Base-by-base conservation (phyloP, 495 filamentous ascomycete genomes). In the Penicillium roqueforti region DNA sequence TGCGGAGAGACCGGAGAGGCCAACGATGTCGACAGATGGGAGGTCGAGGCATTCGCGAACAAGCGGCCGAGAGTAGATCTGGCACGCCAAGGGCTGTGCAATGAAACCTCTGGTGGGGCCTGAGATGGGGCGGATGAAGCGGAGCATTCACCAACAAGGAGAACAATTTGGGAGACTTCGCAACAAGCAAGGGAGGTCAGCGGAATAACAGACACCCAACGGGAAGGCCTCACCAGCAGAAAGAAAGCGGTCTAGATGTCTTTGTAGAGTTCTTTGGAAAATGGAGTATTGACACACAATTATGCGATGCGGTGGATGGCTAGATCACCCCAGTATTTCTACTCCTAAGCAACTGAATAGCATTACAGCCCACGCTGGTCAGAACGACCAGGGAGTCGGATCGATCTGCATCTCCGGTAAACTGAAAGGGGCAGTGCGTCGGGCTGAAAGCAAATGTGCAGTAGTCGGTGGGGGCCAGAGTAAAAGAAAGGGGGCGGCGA, bases 381-480 rank as follows among this genome's bases (percentile, higher is more conserved):
- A 38, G 47, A 38, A 40, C 37, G n/a, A 19, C 0, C 48, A n/a
- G 0, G 23, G 20, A 0, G 25, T 26, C n/a, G 47, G 48, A 51
- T 52, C n/a, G 42, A 51, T 45, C 56, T 39, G 36, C 47, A 52
- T 59, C 47, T 59, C 48, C 29, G 44, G 47, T 20, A 39, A 59
- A 59, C 55, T 55, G 34, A 57, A 55, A 54, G 53, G 57, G 57
- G 53, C 43, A 45, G 43, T 53, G 48, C 47, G 29, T 54, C 38
- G 32, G 22, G 44, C 32, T 31, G 45, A 18, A 28, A 45, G 44
- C 38, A 14, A 59, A 40, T 45, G 43, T 38, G 48, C 14, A 53
- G 31, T 1, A 0, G 3, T 3, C 31, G 29, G 48, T 53, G 48
- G 57, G 47, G 47, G 22, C 20, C 1, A 31, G 54, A 23, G 22